A percentile compares a stretch with the other conserved stretches of the same genome.
Evolutionary conservation across 192 early-diverging fungal genomes (phyloP).

Genomic region (Allomyces javanicus): DNA sequence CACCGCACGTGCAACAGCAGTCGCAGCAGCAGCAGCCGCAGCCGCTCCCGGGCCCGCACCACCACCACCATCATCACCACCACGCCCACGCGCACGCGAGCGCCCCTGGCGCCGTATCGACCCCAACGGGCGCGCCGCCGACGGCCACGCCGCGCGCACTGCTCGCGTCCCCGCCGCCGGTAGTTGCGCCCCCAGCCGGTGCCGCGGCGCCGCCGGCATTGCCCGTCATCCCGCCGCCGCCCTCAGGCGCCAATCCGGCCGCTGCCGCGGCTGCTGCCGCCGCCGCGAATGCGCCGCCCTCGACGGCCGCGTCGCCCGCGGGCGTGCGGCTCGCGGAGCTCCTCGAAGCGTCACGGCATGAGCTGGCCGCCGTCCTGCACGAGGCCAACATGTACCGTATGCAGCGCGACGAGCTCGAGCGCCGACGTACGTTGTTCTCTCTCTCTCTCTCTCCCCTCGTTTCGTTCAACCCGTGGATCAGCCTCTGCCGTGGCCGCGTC

Average conservation of each 20-base stretch:
- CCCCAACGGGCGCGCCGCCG: constrained; percentile 8
- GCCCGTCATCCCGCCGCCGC: constrained; percentile 2
- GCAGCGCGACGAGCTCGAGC: constrained; percentile 22
- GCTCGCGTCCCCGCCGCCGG: not conserved
- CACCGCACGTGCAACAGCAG: constrained; percentile 4
- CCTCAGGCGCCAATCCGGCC: not conserved
- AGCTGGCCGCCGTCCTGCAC: constrained; percentile 15
- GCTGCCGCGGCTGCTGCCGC: not conserved
- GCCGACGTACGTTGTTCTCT: constrained; percentile 14
- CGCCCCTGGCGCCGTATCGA: constrained; percentile 17
- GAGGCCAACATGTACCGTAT: constrained; percentile 12
- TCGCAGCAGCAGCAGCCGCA: constrained; percentile 6
- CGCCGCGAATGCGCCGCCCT: not conserved
- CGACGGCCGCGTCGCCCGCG: constrained; percentile 1
- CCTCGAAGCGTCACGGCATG: constrained; percentile 12
- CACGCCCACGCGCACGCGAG: constrained; percentile 15
- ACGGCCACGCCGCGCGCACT: constrained; percentile 11
- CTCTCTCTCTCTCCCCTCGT: too few relatives aligned
- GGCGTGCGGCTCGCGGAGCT: not conserved
- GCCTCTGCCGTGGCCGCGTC: too few relatives aligned
- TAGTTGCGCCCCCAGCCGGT: not conserved
- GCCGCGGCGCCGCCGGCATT: not conserved
- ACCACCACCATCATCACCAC: constrained; percentile 10
- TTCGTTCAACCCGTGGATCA: too few relatives aligned
- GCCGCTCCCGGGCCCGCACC: constrained; percentile 3